Evolutionary conservation across 2,329 filamentous ascomycete genomes (phyloP).

Genomic region (Drechslerella stenobrocha): DNA sequence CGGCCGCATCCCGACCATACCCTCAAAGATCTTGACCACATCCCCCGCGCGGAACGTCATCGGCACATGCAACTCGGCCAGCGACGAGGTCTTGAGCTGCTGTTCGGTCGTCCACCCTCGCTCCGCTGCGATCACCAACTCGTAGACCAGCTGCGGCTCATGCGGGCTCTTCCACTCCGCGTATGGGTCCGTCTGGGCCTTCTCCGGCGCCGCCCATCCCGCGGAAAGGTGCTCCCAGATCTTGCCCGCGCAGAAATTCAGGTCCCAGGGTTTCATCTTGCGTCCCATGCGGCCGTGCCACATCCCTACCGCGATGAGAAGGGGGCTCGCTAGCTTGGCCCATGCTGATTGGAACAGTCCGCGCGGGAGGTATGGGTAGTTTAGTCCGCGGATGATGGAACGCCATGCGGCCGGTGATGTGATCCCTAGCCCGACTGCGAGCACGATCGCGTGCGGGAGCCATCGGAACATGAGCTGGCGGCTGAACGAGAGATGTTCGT

Average conservation of each 20-base stretch:
- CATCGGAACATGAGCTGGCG: constrained; percentile 24
- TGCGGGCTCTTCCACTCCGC: neutral
- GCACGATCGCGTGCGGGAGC: constrained; percentile 33
- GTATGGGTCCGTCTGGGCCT: neutral
- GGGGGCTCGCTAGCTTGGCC: constrained; percentile 1
- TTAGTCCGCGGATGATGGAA: constrained; percentile 29
- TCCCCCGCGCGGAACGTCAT: constrained; percentile 16
- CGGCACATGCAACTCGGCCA: neutral
- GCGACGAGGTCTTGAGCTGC: neutral
- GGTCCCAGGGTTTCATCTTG: constrained; percentile 31
- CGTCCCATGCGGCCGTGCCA: constrained; percentile 15
- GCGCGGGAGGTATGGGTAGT: constrained; percentile 28
- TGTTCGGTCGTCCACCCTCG: constrained; percentile 38
- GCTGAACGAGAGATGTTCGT: constrained; percentile 13
- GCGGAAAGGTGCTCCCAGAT: constrained; percentile 20
- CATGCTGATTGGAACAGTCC: constrained; percentile 28
- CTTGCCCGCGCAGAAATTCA: constrained; percentile 22
- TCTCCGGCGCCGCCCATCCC: neutral
- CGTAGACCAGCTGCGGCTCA: constrained; percentile 23
- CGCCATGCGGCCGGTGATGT: constrained; percentile 23
- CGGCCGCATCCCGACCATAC: constrained; percentile 12
- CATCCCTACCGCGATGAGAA: constrained; percentile 14
- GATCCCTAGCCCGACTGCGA: constrained; percentile 19
- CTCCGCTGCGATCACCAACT: constrained; percentile 32
- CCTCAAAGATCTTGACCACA: constrained; percentile 26